A percentile compares a stretch with the other conserved stretches of the same genome.
These are phyloP conservation scores for Mycena amicta DNA, from an alignment of 768 basidiomycete species.

Conservation along the genomic window DNA sequence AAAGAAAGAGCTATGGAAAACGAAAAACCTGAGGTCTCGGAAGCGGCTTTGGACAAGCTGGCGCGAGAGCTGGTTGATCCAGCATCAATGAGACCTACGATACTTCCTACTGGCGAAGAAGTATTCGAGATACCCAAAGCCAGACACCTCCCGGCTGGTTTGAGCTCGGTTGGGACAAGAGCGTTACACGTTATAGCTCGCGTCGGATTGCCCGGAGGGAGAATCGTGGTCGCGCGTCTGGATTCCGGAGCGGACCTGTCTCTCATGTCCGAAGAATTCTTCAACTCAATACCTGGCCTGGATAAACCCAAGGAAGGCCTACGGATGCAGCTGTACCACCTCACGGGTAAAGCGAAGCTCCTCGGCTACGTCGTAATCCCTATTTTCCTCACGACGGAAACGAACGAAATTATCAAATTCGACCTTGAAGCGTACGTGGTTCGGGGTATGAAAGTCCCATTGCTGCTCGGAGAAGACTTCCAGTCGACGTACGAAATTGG, in stretches of 20 bases:
- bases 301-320: slow-evolving; percentile 5
- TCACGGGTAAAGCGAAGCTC: slow-evolving; percentile 13
- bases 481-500: slow-evolving; percentile 24
- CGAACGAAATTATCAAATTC: slow-evolving; percentile 12
- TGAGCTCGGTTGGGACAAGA: background rate
- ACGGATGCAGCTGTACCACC: slow-evolving; percentile 13
- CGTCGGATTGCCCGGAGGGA: background rate
- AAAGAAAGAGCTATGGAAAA: too few relatives aligned
- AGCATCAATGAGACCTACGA: background rate
- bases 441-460: slow-evolving; percentile 27
- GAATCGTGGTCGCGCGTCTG: background rate
- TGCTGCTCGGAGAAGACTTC: slow-evolving; percentile 34
- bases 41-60: background rate
- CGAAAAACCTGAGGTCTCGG: background rate
- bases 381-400: slow-evolving; percentile 1
- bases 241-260: slow-evolving; percentile 3
- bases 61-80: background rate
- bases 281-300: background rate
- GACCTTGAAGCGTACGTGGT: slow-evolving; percentile 28
- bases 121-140: background rate
- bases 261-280: slow-evolving; percentile 9
- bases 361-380: slow-evolving; percentile 22
- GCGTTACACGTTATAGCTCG: slow-evolving; percentile 3
- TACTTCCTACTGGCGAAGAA: background rate
- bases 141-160: background rate